These are phyloP conservation scores for Picochlorum costavermella DNA, from an alignment of 139 green algal genomes.

Conservation along the genomic window DNA sequence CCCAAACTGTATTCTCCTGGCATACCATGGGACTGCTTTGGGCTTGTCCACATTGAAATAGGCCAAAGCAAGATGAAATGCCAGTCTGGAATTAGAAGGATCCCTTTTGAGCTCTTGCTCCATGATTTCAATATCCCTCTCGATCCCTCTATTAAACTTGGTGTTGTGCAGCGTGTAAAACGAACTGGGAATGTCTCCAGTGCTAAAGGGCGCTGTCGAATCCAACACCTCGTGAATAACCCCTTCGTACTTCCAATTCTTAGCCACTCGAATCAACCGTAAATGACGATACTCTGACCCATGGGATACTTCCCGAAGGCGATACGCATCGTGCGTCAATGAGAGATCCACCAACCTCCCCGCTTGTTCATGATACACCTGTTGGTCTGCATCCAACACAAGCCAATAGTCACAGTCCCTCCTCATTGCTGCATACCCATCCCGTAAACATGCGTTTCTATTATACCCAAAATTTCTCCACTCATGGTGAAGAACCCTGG, in stretches of 20 bases:
- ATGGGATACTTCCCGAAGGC: background rate
- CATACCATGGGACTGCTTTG: no score
- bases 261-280: background rate
- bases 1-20: no score
- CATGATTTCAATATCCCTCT: background rate
- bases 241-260: conserved; percentile 4
- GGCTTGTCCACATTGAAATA: background rate
- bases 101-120: background rate
- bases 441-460: conserved; percentile 1
- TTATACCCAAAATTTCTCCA: conserved; percentile 12
- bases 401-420: conserved; percentile 8
- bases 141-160: background rate
- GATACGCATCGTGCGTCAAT: background rate
- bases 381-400: conserved; percentile 7
- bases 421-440: background rate
- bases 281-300: conserved; percentile 3
- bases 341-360: background rate
- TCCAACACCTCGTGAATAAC: conserved; percentile 7
- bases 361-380: background rate
- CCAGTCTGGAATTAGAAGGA: background rate
- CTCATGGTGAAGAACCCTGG: background rate
- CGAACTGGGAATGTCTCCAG: background rate
- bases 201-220: background rate
- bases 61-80: conserved; percentile 1
- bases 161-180: background rate